Percentiles rank a stretch among this genome's conserved stretches.
These are phyloP conservation scores for Aspergillus puulaauensis DNA, from an alignment of 2,329 filamentous ascomycete species.

Conservation along the genomic window DNA sequence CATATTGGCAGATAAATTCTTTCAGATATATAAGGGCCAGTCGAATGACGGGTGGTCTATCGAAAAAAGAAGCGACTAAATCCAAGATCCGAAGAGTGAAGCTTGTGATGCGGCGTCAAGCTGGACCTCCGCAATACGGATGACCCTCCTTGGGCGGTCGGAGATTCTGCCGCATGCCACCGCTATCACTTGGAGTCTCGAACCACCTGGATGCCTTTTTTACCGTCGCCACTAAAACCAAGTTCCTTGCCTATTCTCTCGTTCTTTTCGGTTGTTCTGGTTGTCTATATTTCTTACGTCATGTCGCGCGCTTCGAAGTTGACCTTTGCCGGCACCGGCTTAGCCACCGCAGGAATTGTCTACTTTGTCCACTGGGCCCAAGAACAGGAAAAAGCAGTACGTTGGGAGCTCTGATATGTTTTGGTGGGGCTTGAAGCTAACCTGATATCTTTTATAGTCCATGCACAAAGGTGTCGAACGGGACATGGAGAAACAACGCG, in stretches of 20 bases:
- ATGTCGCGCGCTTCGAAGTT: constrained; percentile 93
- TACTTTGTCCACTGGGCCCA: constrained; percentile 88
- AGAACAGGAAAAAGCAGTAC: constrained; percentile 75
- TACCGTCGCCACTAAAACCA: background rate
- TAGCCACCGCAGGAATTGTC: constrained; percentile 74
- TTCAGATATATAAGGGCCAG: background rate
- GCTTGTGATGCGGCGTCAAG: constrained; percentile 25
- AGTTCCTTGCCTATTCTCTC: background rate
- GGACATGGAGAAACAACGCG: constrained; percentile 87
- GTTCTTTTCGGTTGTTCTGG: background rate
- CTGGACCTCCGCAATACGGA: constrained; percentile 27
- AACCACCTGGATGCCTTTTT: constrained; percentile 9
- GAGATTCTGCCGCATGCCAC: constrained; percentile 33
- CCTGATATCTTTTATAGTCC: constrained; percentile 50
- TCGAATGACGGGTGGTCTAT: constrained; percentile 9
- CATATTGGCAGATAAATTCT: constrained; percentile 25
- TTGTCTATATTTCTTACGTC: background rate
- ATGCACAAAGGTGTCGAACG: constrained; percentile 96
- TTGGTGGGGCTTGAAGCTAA: background rate
- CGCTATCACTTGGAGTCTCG: constrained; percentile 29
- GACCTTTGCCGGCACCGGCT: constrained; percentile 74
- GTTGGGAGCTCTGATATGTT: constrained; percentile 31
- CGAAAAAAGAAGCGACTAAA: constrained; percentile 12
- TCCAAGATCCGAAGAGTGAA: constrained; percentile 25
- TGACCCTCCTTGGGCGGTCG: constrained; percentile 32